A percentile compares a stretch with the other conserved stretches of the same genome.
Conservation (phyloP, 2,329 filamentous ascomycete genomes). For the Colletotrichum sp. region DNA sequence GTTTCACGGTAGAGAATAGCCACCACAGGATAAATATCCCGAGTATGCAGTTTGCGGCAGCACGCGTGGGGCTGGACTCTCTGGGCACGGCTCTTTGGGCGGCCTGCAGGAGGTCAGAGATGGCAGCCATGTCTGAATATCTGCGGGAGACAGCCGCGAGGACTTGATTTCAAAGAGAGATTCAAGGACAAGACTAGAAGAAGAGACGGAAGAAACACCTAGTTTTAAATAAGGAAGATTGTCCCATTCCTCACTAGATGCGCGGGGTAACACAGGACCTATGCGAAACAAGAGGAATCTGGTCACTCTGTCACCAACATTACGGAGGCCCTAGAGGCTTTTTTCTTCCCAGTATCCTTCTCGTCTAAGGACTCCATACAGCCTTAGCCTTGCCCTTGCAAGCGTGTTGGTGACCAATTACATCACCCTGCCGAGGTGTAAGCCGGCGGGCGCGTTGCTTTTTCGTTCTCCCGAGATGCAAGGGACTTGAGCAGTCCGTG, state of each 20-base stretch:
- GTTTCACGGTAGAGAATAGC: slow-evolving; percentile 23
- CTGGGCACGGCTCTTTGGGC: not conserved
- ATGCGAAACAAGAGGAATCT: not conserved
- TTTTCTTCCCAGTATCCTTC: not conserved
- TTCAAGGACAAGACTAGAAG: not conserved
- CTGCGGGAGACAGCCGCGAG: not conserved
- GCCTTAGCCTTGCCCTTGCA: not conserved
- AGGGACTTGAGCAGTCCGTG: not conserved
- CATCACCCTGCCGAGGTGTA: not conserved
- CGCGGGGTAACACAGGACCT: not conserved
- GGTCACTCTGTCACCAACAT: not conserved
- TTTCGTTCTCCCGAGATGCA: not conserved
- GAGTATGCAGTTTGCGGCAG: not conserved
- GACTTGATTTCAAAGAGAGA: not conserved
- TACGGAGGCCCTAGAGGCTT: not conserved
- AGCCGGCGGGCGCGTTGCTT: not conserved
- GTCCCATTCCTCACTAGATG: not conserved
- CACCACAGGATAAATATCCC: slow-evolving; percentile 11
- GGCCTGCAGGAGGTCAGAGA: not conserved
- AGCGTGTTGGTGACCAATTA: not conserved
- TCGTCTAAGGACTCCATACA: not conserved
- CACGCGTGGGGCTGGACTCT: not conserved
- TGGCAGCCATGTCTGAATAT: not conserved
- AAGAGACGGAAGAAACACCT: not conserved
- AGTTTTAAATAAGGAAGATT: not conserved